Evolutionary conservation across 164 flowering plant genomes (phyloP), one percentile per base, ranked within the genome.

Genomic region (Sedum album): DNA sequence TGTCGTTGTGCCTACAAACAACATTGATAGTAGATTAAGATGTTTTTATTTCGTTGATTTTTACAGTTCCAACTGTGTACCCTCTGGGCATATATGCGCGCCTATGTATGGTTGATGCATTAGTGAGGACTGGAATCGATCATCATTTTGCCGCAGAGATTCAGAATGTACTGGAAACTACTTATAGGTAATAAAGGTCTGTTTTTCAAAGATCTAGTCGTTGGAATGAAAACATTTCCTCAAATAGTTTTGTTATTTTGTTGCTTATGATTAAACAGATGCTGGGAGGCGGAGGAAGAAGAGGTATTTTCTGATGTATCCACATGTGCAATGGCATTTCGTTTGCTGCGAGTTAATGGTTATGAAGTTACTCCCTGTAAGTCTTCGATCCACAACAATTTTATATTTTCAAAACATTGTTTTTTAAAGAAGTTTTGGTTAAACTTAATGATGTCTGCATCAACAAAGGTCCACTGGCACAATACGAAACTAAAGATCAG

Each of bases 271-370:
- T 26, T 18, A 31, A 76, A 74, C 86, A 85, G 96, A 78, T 80
- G 65, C 74, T 93, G 96, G 98, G 61, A 79, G 78, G 79, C 81
- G 78, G 78, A 71, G 30, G 85, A 89, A 55, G 97, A 93, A 71
- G 89, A 85, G 68, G 81, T 93, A 73, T 85, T 83, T 62, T 67
- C 67, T 33, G 88, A 88, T 60, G 42, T n/a, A n/a, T n/a, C n/a
- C n/a, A n/a, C n/a, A n/a, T 80, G 84, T 74, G 85, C 90, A 28
- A 71, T 88, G 82, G 91, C 97, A 73, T 93, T 90, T 78, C 84
- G 91, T 49, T 28, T 86, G 33, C 71, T 93, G 70, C 86, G 96
- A 26, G 57, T 66, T 41, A 76, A 85, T 77, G 93, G 97, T 63
- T 89, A 80, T 74, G 79, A 88, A 65, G 79, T 89, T 61, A 30